Evolutionary conservation across 305 asterid species (phyloP).

Genomic region (Fraxinus dipetala): DNA sequence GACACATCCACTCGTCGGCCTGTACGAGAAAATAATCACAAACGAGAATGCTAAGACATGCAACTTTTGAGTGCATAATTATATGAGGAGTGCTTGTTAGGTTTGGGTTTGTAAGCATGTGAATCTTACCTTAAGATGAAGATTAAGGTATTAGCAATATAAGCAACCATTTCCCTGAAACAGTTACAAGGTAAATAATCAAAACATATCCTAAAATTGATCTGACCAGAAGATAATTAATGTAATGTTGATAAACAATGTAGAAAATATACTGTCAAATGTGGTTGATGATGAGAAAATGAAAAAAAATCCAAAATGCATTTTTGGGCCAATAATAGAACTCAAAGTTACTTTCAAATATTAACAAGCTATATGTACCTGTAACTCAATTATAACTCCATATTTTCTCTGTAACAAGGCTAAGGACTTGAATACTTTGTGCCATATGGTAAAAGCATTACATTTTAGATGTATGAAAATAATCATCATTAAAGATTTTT

Average conservation of each 20-base stretch:
- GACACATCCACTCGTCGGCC: neutral
- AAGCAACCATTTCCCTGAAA: slow-evolving; percentile 98
- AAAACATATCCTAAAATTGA: slow-evolving; percentile 27
- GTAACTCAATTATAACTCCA: neutral
- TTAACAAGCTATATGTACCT: neutral
- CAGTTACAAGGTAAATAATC: slow-evolving; percentile 28
- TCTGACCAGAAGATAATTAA: slow-evolving; percentile 1
- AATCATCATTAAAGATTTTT: neutral
- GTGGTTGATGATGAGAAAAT: slow-evolving; percentile 9
- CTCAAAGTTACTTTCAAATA: neutral
- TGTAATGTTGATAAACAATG: neutral
- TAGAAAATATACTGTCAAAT: neutral
- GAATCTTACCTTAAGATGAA: slow-evolving; percentile 80
- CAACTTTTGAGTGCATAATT: slow-evolving; percentile 5
- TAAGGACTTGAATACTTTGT: neutral
- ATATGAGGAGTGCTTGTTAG: neutral
- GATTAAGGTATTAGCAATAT: slow-evolving; percentile 90
- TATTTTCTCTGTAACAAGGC: neutral
- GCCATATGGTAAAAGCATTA: neutral
- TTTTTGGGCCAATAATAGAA: neutral
- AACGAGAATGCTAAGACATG: neutral
- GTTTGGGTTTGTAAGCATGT: neutral
- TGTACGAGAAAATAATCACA: neutral
- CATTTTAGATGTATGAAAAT: neutral
- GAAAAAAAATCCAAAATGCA: slow-evolving; percentile 1